Conservation (phyloP, 805 yeast genomes). For the Cyberlindnera galapagoensis region DNA sequence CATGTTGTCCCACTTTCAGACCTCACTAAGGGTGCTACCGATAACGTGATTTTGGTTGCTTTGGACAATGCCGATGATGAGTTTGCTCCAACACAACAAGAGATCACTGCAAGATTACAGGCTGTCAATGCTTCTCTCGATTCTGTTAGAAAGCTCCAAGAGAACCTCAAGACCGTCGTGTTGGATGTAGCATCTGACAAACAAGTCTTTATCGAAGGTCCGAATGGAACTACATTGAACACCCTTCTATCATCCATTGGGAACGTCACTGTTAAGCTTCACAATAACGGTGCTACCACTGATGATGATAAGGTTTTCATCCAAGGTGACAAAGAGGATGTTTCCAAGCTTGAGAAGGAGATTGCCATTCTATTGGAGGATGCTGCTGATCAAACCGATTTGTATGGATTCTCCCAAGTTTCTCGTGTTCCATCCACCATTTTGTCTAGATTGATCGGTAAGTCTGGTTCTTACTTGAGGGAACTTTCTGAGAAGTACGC, state of each 20-base stretch:
- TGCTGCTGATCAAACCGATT: conserved; percentile 42
- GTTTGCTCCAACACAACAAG: conserved; percentile 64
- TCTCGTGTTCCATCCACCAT: conserved; percentile 59
- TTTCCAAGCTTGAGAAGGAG: conserved; percentile 44
- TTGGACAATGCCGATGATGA: conserved; percentile 45
- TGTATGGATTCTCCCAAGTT: conserved; percentile 35
- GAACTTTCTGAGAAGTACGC: conserved; percentile 66
- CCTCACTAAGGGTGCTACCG: conserved; percentile 36
- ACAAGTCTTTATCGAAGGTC: conserved; percentile 58
- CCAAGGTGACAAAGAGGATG: conserved; percentile 65
- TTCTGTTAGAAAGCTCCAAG: conserved; percentile 51
- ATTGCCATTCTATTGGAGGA: conserved; percentile 51
- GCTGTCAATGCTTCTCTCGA: conserved; percentile 50
- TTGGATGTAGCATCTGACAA: conserved; percentile 46
- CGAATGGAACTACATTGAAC: conserved; percentile 51
- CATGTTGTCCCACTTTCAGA: conserved; percentile 54
- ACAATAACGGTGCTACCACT: conserved; percentile 29
- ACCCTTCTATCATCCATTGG: conserved; percentile 27
- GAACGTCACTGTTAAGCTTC: conserved; percentile 38
- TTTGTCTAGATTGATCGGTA: conserved; percentile 82
- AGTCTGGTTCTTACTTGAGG: conserved; percentile 71
- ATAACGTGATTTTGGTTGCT: conserved; percentile 49
- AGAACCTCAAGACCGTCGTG: conserved; percentile 42
- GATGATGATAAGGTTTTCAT: conserved; percentile 51
- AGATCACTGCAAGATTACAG: conserved; percentile 47